Percentiles rank a stretch among this genome's conserved stretches.
Conservation (phyloP, 106 monocot genomes). For the Hemerocallis citrina region DNA sequence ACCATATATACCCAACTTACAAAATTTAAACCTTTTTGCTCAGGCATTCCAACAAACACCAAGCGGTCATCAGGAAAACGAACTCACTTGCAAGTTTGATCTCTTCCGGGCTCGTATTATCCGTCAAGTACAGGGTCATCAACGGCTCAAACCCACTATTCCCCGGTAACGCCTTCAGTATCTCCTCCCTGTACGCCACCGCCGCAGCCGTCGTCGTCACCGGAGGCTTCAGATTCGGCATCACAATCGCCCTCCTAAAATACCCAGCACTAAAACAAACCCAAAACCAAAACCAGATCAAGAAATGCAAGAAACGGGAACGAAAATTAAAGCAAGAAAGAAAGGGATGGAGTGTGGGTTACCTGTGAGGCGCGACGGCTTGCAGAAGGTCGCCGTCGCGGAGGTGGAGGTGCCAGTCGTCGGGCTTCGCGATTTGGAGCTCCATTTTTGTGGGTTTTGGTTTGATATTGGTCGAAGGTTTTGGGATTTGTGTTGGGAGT, state of each 20-base stretch:
- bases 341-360: too few relatives aligned
- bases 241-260: conserved; percentile 84
- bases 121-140: conserved; percentile 93
- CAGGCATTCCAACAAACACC: background rate
- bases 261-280: conserved; percentile 35
- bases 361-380: conserved; percentile 69
- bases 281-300: background rate
- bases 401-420: conserved; percentile 97
- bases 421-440: conserved; percentile 55
- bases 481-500: too few relatives aligned
- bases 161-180: conserved; percentile 49
- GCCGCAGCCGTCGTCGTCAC: conserved; percentile 71
- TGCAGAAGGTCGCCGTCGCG: conserved; percentile 82
- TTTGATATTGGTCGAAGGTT: too few relatives aligned
- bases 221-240: conserved; percentile 93
- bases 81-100: conserved; percentile 75
- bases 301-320: background rate
- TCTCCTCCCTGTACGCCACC: conserved; percentile 56
- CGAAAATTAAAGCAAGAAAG: background rate
- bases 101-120: conserved; percentile 69
- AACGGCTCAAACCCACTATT: conserved; percentile 54
- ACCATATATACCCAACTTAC: too few relatives aligned
- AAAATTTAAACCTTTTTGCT: too few relatives aligned
- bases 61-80: background rate
- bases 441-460: conserved; percentile 19